Conservation (phyloP, 129 eudicot species). For the Oenanthe sinensis region DNA sequence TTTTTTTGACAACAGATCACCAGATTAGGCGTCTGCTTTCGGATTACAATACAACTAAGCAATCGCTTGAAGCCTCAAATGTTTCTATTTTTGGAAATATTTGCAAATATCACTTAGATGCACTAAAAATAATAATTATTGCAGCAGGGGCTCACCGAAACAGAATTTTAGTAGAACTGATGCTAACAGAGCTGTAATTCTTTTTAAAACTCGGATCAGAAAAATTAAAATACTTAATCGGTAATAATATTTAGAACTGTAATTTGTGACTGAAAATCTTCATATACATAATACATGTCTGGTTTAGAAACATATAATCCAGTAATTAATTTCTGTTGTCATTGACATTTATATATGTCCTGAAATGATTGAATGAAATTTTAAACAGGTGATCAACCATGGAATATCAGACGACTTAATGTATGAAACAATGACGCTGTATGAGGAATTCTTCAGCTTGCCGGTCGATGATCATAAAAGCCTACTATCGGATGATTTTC, state of each 20-base stretch:
- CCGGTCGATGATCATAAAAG: constrained; percentile 8
- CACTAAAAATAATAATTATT: too few relatives aligned
- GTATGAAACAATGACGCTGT: constrained; percentile 3
- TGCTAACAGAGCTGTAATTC: neutral
- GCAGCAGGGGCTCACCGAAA: neutral
- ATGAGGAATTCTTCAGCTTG: constrained; percentile 12
- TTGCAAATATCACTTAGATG: neutral
- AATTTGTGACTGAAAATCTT: neutral
- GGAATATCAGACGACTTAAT: constrained; percentile 13
- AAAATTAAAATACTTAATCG: too few relatives aligned
- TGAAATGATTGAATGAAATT: neutral
- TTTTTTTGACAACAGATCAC: too few relatives aligned
- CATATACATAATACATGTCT: neutral
- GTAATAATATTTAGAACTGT: neutral
- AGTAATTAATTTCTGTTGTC: neutral
- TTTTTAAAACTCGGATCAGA: neutral
- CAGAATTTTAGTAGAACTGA: neutral
- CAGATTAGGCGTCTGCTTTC: neutral
- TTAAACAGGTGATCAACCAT: constrained; percentile 17
- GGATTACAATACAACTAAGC: too few relatives aligned
- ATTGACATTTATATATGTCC: neutral
- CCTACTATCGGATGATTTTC: constrained; percentile 5
- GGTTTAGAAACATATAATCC: neutral
- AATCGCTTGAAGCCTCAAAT: too few relatives aligned
- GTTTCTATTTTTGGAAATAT: too few relatives aligned